Conservation (phyloP, 2,329 filamentous ascomycete genomes). For the Aspergillus fijiensis region DNA sequence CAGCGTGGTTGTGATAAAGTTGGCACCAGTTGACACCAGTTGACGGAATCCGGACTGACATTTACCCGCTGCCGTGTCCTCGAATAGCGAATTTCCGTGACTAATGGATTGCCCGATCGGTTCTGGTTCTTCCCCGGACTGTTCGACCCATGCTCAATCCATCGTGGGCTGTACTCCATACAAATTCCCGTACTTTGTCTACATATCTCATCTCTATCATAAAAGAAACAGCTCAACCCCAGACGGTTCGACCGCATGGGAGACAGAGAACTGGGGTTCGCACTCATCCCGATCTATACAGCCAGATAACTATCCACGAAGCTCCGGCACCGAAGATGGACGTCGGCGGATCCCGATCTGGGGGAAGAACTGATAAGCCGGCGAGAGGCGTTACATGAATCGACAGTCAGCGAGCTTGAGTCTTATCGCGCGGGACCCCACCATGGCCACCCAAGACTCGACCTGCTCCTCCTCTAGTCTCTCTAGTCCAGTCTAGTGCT, state of each 20-base stretch:
- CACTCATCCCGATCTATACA: background rate
- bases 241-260: background rate
- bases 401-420: background rate
- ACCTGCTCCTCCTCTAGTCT: background rate
- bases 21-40: background rate
- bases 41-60: background rate
- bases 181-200: background rate
- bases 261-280: background rate
- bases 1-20: conserved; percentile 1
- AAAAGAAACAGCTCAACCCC: background rate
- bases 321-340: conserved; percentile 1
- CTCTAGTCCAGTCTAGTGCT: background rate
- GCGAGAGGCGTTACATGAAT: conserved; percentile 3
- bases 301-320: background rate
- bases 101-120: conserved; percentile 8
- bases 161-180: background rate
- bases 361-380: conserved; percentile 10
- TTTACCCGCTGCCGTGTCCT: background rate
- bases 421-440: conserved; percentile 7
- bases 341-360: conserved; percentile 14
- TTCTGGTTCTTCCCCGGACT: conserved; percentile 4
- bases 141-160: too few relatives aligned
- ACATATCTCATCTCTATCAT: background rate
- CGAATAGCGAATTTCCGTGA: conserved; percentile 3
- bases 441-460: background rate